Evolutionary conservation across 805 yeast genomes (phyloP).

Genomic region (Candida ipomoeae): DNA sequence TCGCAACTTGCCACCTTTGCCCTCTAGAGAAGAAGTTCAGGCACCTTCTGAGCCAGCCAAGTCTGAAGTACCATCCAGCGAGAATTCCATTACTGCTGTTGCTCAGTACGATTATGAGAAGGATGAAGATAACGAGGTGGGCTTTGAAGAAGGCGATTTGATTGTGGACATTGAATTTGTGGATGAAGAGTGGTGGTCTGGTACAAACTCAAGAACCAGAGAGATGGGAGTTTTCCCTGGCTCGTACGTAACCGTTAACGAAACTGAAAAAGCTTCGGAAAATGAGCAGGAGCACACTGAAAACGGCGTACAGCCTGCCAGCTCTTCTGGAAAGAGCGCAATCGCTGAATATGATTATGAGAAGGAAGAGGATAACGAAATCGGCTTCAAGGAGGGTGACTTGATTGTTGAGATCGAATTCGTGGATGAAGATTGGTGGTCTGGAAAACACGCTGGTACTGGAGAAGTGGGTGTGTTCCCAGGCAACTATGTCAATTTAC

Average conservation of each 20-base stretch:
- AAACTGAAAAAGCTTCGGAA: slow-evolving; percentile 2
- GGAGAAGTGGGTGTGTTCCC: slow-evolving; percentile 90
- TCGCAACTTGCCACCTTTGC: slow-evolving; percentile 16
- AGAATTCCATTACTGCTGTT: slow-evolving; percentile 45
- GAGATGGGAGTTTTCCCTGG: slow-evolving; percentile 55
- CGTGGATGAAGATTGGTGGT: slow-evolving; percentile 97
- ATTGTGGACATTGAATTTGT: slow-evolving; percentile 64
- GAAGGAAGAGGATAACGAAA: slow-evolving; percentile 89
- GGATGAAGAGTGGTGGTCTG: slow-evolving; percentile 73
- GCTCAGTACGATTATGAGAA: slow-evolving; percentile 79
- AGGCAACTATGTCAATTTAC: slow-evolving; percentile 66
- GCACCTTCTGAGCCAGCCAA: background rate
- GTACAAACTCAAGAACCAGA: slow-evolving; percentile 39
- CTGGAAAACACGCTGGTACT: slow-evolving; percentile 60
- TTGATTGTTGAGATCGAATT: slow-evolving; percentile 76
- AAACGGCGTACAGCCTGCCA: slow-evolving; percentile 14
- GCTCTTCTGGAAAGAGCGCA: slow-evolving; percentile 40
- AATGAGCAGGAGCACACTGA: slow-evolving; percentile 10
- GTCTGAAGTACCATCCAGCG: slow-evolving; percentile 5
- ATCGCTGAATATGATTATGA: slow-evolving; percentile 75
- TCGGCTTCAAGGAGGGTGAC: slow-evolving; percentile 81
- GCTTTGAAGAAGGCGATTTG: slow-evolving; percentile 60
- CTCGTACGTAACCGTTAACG: slow-evolving; percentile 42
- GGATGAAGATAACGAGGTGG: slow-evolving; percentile 74
- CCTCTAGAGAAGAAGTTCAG: slow-evolving; percentile 8